These are phyloP conservation scores for Leishmania tarentolae DNA, from an alignment of 208 protist species.

Conservation along the genomic window DNA sequence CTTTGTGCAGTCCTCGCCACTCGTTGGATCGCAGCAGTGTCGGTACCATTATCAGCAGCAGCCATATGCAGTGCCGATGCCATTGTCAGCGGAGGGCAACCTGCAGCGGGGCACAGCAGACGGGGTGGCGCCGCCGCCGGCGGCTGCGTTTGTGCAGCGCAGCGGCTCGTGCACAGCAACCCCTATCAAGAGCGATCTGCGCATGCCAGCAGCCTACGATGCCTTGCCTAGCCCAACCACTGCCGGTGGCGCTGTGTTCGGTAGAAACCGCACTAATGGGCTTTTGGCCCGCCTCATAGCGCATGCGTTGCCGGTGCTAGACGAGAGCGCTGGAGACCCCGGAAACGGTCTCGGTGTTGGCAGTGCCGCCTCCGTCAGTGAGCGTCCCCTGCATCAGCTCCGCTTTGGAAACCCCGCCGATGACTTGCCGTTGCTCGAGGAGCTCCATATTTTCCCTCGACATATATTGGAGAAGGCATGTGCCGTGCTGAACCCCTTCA, in stretches of 20 bases:
- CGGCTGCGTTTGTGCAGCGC: background rate
- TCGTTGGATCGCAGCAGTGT: background rate
- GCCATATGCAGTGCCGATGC: slow-evolving; percentile 25
- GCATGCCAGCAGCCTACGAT: slow-evolving; percentile 20
- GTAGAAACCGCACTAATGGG: background rate
- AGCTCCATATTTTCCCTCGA: slow-evolving; percentile 72
- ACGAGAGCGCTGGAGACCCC: slow-evolving; percentile 10
- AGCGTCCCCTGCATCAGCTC: slow-evolving; percentile 53
- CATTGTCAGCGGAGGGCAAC: slow-evolving; percentile 2
- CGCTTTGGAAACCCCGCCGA: slow-evolving; percentile 86
- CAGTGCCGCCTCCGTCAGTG: background rate
- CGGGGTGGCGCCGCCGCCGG: slow-evolving; percentile 10
- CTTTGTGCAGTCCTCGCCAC: slow-evolving; percentile 9
- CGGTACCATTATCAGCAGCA: slow-evolving; percentile 16
- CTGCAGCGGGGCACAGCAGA: background rate
- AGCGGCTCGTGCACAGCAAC: background rate
- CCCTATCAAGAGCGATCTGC: slow-evolving; percentile 8
- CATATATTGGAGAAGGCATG: slow-evolving; percentile 62
- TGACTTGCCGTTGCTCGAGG: slow-evolving; percentile 81
- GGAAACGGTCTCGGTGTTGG: background rate
- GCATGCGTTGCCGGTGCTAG: slow-evolving; percentile 19
- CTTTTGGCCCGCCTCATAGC: slow-evolving; percentile 29
- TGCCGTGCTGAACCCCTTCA: slow-evolving; percentile 76
- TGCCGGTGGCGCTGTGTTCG: background rate
- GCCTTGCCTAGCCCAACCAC: background rate